Conservation (phyloP, 257 asterid genomes). For the Salvia miltiorrhiza region DNA sequence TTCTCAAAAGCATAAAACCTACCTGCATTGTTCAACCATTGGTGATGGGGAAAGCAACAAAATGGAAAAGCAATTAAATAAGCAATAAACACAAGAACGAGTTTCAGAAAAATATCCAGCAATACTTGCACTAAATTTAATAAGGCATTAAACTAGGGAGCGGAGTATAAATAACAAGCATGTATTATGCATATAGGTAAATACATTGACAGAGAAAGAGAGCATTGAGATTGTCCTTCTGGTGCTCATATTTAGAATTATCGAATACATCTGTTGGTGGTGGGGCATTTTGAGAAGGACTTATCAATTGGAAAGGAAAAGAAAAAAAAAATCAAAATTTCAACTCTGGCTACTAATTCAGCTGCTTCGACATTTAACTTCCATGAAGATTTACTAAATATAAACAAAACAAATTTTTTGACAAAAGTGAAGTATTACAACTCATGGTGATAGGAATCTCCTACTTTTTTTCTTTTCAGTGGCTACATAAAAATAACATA, state of each 20-base stretch:
- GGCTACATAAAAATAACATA: neutral
- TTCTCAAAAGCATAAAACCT: conserved; percentile 93
- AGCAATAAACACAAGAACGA: neutral
- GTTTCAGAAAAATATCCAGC: neutral
- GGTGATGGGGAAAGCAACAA: neutral
- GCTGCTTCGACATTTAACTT: neutral
- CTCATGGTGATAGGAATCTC: neutral
- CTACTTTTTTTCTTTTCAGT: neutral
- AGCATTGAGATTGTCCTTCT: neutral
- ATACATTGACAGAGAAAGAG: neutral
- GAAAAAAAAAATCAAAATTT: neutral
- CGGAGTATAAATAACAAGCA: neutral
- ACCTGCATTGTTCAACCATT: conserved; percentile 42
- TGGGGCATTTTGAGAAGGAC: neutral
- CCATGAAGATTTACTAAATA: neutral
- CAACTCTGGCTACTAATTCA: neutral
- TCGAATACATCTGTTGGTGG: neutral
- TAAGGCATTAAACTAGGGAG: neutral
- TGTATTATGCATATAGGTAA: neutral
- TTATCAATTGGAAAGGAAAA: neutral
- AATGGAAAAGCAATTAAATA: neutral
- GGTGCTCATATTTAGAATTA: neutral
- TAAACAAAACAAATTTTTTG: no score
- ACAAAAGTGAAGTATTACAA: neutral
- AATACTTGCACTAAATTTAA: neutral